phyloP scores from a whole-genome alignment of 306 rosid genomes.

The Carpinus viminea region DNA sequence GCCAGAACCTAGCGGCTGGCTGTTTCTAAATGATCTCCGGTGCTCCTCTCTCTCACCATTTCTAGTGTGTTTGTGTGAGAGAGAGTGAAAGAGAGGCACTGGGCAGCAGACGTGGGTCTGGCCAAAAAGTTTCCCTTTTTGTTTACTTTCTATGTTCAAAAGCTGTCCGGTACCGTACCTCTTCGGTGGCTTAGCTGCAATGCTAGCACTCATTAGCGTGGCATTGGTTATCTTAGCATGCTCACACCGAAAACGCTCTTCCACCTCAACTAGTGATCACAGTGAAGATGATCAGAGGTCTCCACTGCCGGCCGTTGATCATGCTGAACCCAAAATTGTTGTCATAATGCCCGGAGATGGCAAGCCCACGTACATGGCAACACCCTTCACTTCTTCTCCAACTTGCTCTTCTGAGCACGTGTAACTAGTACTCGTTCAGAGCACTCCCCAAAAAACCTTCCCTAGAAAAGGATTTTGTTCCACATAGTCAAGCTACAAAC shows the following conservation, averaged over 20 bases:
- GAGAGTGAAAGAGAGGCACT: too few species aligned
- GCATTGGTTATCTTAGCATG: constrained; percentile 63
- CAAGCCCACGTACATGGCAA: constrained; percentile 47
- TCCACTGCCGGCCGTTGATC: not conserved
- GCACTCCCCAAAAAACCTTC: too few species aligned
- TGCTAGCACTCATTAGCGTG: too few species aligned
- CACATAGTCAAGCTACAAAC: constrained; percentile 19
- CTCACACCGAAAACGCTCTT: constrained; percentile 44
- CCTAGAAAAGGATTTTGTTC: not conserved
- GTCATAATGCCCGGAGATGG: constrained; percentile 60
- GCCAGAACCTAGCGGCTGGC: too few species aligned
- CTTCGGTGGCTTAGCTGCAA: too few species aligned
- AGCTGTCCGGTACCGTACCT: too few species aligned
- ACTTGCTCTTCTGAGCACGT: not conserved
- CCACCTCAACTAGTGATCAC: constrained; percentile 14
- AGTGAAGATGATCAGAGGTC: constrained; percentile 17
- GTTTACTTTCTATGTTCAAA: too few species aligned
- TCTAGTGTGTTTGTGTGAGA: too few species aligned
- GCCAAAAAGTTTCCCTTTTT: too few species aligned
- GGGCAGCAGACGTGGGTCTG: too few species aligned
- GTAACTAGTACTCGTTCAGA: not conserved
- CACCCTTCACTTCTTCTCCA: not conserved
- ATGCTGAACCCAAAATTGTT: constrained; percentile 33
- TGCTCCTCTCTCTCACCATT: too few species aligned
- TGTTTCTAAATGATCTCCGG: too few species aligned